These are phyloP conservation scores for Fusarium metavorans DNA, from an alignment of 2,329 filamentous ascomycete genomes.

Conservation along the genomic window DNA sequence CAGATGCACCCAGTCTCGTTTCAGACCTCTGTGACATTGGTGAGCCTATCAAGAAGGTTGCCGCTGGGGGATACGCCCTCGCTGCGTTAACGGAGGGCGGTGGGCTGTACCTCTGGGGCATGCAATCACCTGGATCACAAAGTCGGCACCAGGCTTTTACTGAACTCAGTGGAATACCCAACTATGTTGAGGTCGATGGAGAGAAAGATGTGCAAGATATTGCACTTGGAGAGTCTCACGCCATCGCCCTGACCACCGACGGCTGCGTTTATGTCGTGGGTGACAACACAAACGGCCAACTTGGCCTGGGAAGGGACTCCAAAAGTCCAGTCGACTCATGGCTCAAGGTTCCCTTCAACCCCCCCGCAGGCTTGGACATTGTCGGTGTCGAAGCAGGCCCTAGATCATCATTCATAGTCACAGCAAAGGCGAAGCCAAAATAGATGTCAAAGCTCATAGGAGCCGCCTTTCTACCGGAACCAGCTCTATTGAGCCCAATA, in stretches of 20 bases:
- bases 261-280: conserved; percentile 68
- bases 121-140: conserved; percentile 33
- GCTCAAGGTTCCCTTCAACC: conserved; percentile 50
- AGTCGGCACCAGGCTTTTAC: conserved; percentile 51
- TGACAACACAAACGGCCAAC: conserved; percentile 68
- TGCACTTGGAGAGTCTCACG: conserved; percentile 68
- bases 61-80: conserved; percentile 67
- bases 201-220: conserved; percentile 67
- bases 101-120: conserved; percentile 73
- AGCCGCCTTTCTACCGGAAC: conserved; percentile 34
- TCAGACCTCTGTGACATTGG: conserved; percentile 64
- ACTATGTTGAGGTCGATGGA: conserved; percentile 59
- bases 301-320: conserved; percentile 57
- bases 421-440: conserved; percentile 36
- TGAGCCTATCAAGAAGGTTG: conserved; percentile 65
- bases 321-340: conserved; percentile 47
- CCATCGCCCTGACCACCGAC: conserved; percentile 65
- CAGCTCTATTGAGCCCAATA: conserved; percentile 53
- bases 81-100: conserved; percentile 69
- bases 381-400: conserved; percentile 62
- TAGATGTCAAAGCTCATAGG: conserved; percentile 22
- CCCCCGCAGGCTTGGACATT: conserved; percentile 44
- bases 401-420: conserved; percentile 63
- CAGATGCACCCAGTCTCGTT: conserved; percentile 59
- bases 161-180: conserved; percentile 50